Percentiles rank a stretch among this genome's conserved stretches.
Conservation (phyloP, 2,329 filamentous ascomycete genomes). For the Elsinoe batatas region DNA sequence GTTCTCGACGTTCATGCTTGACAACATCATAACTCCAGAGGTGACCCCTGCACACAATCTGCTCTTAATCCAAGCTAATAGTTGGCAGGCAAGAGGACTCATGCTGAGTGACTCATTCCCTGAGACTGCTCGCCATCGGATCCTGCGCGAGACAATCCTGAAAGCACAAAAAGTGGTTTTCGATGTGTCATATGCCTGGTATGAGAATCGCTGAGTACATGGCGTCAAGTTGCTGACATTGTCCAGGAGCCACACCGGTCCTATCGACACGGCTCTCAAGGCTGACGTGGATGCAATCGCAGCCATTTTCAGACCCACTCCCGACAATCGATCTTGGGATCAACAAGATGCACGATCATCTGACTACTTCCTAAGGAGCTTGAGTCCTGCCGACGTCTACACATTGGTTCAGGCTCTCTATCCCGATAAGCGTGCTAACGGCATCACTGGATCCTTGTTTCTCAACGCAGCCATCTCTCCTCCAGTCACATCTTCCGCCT, state of each 20-base stretch:
- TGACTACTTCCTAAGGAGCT: slow-evolving; percentile 15
- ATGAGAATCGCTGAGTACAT: slow-evolving; percentile 27
- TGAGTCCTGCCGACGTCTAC: slow-evolving; percentile 69
- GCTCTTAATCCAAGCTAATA: slow-evolving; percentile 24
- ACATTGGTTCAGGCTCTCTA: slow-evolving; percentile 77
- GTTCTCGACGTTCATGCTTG: slow-evolving; percentile 76
- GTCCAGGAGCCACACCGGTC: slow-evolving; percentile 48
- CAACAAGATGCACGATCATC: neutral
- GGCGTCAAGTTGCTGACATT: slow-evolving; percentile 19
- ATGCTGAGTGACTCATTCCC: slow-evolving; percentile 88
- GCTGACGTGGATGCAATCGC: slow-evolving; percentile 63
- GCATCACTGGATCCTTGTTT: slow-evolving; percentile 27
- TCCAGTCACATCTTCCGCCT: slow-evolving; percentile 35
- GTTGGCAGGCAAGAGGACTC: slow-evolving; percentile 44
- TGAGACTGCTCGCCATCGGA: slow-evolving; percentile 74
- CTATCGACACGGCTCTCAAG: slow-evolving; percentile 53
- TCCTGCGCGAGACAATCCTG: slow-evolving; percentile 64
- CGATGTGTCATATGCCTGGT: slow-evolving; percentile 63
- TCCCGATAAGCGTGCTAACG: slow-evolving; percentile 60
- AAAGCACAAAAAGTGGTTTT: slow-evolving; percentile 70
- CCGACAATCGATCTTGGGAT: neutral
- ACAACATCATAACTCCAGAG: slow-evolving; percentile 82
- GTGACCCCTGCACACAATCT: slow-evolving; percentile 34
- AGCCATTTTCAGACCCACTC: slow-evolving; percentile 45
- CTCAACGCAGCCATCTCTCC: slow-evolving; percentile 25